Base-by-base conservation (phyloP, 805 yeast species). In the Cyberlindnera amylophila region DNA sequence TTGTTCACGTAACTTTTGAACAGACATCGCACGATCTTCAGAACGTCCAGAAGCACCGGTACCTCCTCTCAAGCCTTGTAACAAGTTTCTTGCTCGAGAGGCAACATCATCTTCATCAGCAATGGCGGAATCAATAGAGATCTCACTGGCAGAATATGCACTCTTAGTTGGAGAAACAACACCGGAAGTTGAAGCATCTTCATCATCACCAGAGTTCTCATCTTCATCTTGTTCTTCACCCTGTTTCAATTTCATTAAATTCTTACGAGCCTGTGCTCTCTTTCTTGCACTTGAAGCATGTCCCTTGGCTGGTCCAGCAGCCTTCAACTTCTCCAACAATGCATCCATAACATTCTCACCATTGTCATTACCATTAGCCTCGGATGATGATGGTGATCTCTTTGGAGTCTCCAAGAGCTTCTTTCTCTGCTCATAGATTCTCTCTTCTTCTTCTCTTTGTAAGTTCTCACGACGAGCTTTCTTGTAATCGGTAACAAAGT, bases 231-330 rank as follows among this genome's bases (percentile, higher is more conserved):
- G 39, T 8, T 49, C 56, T 15, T 44, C 59, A n/a, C 35, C 52
- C 6, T 56, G 54, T 37, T 61, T 58, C 32, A 63, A 63, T 32
- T 72, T 77, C 45, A 72, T 53, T 52, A 79, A 61, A 39, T 81
- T 82, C 56, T 74, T 80, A 50, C 89, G 76, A 43, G 87, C 83
- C 52, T 81, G 69, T 1, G 91, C 95, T 41, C 93, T 71, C 54
- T 87, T 79, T 54, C 95, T 71, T 0, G 96, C 95, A 4, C 88
- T 77, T 2, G 86, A 69, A 1, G 93, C 78, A 48, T 89, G 93
- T 6, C 86, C 80, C 47, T 80, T 79, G 5, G 80, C 65, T 10
- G 93, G 86, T 1, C 91, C 95, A 0, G 93, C 86, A 14, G 90
- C 89, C 57, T 89, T 83, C 56, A 93, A 74, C 57, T 85, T 87